Evolutionary conservation across 116 monocot species (phyloP), one percentile per base, ranked within the genome.

Genomic region (Papilionanthe hybrid): DNA sequence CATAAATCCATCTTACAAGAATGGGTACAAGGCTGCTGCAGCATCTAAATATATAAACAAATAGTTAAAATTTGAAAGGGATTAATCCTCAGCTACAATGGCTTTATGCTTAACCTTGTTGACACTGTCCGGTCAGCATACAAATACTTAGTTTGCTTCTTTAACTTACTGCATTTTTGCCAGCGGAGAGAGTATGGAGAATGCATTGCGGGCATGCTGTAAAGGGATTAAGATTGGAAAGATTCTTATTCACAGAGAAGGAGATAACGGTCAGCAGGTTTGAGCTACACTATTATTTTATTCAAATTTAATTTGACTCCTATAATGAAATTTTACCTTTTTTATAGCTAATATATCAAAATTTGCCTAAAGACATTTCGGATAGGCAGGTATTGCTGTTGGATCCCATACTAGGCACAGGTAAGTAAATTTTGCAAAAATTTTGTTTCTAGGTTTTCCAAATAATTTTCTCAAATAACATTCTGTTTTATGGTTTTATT

Each of bases 181-280:
- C 83, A 95, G 95, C 85, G 95, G 95, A 81, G 95, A 95, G 83
- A 95, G 95, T 76, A 95, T 95, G 95, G 95, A 95, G 63, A 95
- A 95, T 91, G 95, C 95, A 55, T 78, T 95, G 43, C 84, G 95
- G 72, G 92, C 95, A 81, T 95, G 95, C 80, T 95, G 95, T 76
- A 95, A 95, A 88, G 95, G 95, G 72, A 91, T 95, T 57, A 95
- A 95, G 74, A 90, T 95, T 82, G 95, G 95, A 57, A 95, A 95
- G 84, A 92, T 95, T 60, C 95, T 95, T 83, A 92, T 95, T 83
- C 95, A 92, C 69, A 86, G 95, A 67, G 91, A 95, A 86, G 95
- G 95, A 71, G 95, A 95, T 78, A 92, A 92, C 74, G 95, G 95
- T 75, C 89, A 92, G 76, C 95, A 95, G 95, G 95, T 95, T 81